phyloP scores from a whole-genome alignment of 192 early-diverging fungal genomes.

The Coemansia sp. region DNA sequence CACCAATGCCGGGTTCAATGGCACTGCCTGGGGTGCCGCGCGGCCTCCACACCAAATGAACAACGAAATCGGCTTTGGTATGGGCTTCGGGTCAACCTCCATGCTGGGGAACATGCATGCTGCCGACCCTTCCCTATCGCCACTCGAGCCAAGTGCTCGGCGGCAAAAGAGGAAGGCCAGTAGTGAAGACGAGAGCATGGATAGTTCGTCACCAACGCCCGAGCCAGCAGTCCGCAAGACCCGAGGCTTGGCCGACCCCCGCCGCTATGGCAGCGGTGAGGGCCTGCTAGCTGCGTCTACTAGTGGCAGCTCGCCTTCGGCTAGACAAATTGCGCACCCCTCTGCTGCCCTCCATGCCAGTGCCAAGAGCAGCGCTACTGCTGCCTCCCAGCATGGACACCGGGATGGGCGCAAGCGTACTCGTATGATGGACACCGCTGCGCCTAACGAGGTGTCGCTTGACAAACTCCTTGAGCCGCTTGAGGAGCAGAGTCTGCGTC shows the following conservation, averaged over 20 bases:
- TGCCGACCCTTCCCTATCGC: background rate
- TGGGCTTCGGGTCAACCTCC: constrained; percentile 30
- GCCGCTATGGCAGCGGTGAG: constrained; percentile 11
- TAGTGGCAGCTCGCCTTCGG: constrained; percentile 3
- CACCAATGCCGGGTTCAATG: constrained; percentile 35
- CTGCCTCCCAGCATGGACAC: background rate
- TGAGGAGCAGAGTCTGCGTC: constrained; percentile 70
- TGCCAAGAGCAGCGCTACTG: background rate
- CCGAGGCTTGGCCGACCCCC: constrained; percentile 16
- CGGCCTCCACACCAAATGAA: constrained; percentile 21
- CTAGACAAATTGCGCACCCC: background rate
- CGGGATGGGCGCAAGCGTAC: constrained; percentile 37
- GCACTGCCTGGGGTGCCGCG: constrained; percentile 46
- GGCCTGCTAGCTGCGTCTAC: constrained; percentile 17
- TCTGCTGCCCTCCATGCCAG: background rate
- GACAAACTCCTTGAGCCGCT: constrained; percentile 60
- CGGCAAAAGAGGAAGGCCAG: constrained; percentile 47
- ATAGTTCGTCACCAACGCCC: constrained; percentile 43
- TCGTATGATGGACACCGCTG: constrained; percentile 20
- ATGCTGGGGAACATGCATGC: constrained; percentile 9
- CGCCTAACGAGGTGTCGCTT: constrained; percentile 37
- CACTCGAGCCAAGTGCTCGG: constrained; percentile 12
- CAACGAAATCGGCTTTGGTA: constrained; percentile 36
- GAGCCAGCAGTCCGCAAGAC: constrained; percentile 30
- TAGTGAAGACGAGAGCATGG: constrained; percentile 54